phyloP scores from a whole-genome alignment of 495 filamentous ascomycete genomes.

The Penicillium simplicissimum region DNA sequence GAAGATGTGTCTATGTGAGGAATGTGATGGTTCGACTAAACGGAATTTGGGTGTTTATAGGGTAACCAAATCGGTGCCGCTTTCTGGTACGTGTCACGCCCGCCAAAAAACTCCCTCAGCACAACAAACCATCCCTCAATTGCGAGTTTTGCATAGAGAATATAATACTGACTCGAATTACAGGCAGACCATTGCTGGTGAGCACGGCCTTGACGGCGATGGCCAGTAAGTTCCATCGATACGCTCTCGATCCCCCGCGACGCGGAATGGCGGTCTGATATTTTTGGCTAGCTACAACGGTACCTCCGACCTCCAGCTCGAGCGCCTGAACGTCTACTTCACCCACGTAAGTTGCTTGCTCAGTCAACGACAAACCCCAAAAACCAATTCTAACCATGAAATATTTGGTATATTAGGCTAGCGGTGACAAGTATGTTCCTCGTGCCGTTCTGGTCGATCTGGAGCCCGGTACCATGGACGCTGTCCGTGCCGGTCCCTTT shows the following conservation, averaged over 20 bases:
- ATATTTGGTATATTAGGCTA: conserved; percentile 60
- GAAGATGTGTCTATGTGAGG: conserved; percentile 10
- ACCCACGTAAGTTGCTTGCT: conserved; percentile 73
- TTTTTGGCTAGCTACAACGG: conserved; percentile 78
- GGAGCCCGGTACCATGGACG: conserved; percentile 98
- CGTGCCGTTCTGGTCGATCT: conserved; percentile 99
- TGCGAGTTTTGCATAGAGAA: conserved; percentile 11
- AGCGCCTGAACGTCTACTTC: conserved; percentile 99
- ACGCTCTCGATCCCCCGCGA: conserved; percentile 15
- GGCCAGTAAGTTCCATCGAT: conserved; percentile 67
- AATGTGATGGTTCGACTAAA: conserved; percentile 30
- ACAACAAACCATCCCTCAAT: conserved; percentile 15
- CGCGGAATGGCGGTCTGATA: conserved; percentile 33
- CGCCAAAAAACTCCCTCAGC: conserved; percentile 9
- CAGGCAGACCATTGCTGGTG: conserved; percentile 95
- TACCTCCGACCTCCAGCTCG: conserved; percentile 95
- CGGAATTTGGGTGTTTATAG: conserved; percentile 45
- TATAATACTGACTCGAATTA: conserved; percentile 34
- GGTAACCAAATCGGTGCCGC: conserved; percentile 99
- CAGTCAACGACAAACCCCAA: not conserved
- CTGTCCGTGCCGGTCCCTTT: conserved; percentile 97
- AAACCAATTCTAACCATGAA: not conserved
- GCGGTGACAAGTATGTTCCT: conserved; percentile 97
- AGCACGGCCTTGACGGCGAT: conserved; percentile 97
- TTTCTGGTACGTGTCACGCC: conserved; percentile 73